A percentile compares a stretch with the other conserved stretches of the same genome.
These are phyloP conservation scores for Syzygium aromaticum DNA, from an alignment of 345 rosid genomes.

Conservation along the genomic window DNA sequence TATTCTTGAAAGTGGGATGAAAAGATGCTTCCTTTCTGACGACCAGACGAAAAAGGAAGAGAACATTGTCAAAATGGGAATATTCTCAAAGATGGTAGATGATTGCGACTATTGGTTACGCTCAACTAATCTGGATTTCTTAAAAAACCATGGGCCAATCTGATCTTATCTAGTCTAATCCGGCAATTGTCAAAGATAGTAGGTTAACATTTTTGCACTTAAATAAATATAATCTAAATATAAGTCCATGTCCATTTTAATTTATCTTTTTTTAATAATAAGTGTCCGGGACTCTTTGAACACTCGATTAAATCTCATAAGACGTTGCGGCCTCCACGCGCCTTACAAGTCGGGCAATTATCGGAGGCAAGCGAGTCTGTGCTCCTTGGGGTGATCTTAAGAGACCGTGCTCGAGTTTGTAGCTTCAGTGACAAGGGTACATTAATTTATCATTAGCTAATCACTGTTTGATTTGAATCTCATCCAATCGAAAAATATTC, in stretches of 20 bases:
- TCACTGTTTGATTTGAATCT: not conserved
- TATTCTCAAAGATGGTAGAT: not conserved
- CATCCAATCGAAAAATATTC: not conserved
- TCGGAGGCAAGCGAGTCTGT: accelerated
- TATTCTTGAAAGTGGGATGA: not conserved
- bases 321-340: not conserved
- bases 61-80: not conserved
- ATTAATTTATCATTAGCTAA: not conserved
- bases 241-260: not conserved
- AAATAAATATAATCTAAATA: not conserved
- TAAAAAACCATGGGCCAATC: not conserved
- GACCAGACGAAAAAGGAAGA: not conserved
- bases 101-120: not conserved
- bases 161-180: not conserved
- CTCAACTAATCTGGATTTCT: not conserved
- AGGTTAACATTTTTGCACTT: not conserved
- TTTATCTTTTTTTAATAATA: not conserved
- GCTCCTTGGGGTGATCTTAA: not conserved
- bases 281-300: not conserved
- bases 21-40: not conserved
- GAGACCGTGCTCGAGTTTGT: not conserved
- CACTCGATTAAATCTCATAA: not conserved
- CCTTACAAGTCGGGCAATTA: not conserved
- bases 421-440: not conserved
- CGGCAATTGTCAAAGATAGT: not conserved